Evolutionary conservation across 306 rosid species (phyloP).

Genomic region (Senna tora): DNA sequence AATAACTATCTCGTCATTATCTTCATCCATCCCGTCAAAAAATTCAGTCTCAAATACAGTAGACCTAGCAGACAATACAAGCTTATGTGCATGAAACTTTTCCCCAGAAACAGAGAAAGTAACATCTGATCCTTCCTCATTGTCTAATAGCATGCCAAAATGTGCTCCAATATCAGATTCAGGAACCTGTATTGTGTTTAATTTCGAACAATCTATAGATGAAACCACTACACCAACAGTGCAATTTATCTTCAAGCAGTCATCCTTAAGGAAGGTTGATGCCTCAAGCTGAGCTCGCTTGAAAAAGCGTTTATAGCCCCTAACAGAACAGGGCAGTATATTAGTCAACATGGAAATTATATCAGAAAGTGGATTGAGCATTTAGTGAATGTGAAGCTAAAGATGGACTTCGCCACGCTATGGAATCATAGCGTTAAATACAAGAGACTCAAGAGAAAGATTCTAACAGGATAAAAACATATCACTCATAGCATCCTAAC

Average conservation of each 20-base stretch:
- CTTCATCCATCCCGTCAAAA: conserved; percentile 62
- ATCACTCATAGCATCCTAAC: background rate
- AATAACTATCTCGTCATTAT: conserved; percentile 59
- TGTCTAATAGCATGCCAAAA: conserved; percentile 70
- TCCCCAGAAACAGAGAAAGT: conserved; percentile 80
- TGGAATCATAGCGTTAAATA: background rate
- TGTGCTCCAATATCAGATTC: conserved; percentile 57
- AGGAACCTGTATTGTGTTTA: conserved; percentile 82
- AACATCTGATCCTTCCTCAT: conserved; percentile 88
- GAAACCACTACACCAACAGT: conserved; percentile 98
- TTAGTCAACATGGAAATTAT: conserved; percentile 1
- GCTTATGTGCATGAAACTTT: conserved; percentile 85
- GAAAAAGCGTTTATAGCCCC: conserved; percentile 97
- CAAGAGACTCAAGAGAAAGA: background rate
- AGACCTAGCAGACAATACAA: conserved; percentile 93
- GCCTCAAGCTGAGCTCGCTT: conserved; percentile 83
- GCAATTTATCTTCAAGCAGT: conserved; percentile 95
- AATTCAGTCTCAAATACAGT: conserved; percentile 69
- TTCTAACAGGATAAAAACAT: background rate
- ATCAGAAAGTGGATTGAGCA: background rate
- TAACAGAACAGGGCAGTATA: conserved; percentile 36
- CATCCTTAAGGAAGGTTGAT: conserved; percentile 84
- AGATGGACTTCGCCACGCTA: background rate
- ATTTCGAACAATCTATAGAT: conserved; percentile 79
- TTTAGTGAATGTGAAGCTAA: background rate